Conservation (phyloP, 2,329 filamentous ascomycete species). For the Tricladium varicosporioides region DNA sequence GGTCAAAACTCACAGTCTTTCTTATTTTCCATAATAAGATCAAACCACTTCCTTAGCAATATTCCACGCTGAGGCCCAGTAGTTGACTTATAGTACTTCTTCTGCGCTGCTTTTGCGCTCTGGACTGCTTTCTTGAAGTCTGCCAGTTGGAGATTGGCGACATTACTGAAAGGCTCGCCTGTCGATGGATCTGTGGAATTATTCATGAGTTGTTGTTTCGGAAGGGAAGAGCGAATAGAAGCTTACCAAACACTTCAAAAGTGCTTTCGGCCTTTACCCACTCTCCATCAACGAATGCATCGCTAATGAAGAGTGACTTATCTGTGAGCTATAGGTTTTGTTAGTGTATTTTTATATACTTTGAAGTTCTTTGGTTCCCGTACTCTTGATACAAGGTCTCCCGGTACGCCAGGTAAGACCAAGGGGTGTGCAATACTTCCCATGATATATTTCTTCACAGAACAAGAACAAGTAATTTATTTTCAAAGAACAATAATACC, state of each 20-base stretch:
- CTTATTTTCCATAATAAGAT: conserved; percentile 53
- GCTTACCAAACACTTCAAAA: conserved; percentile 71
- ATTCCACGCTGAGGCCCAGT: conserved; percentile 70
- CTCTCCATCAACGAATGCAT: conserved; percentile 81
- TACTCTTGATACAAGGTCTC: background rate
- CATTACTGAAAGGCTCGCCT: background rate
- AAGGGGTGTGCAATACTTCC: no score
- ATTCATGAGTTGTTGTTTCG: no score
- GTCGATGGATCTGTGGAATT: background rate
- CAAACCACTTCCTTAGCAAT: conserved; percentile 74
- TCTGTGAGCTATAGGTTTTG: conserved; percentile 1
- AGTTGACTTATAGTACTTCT: conserved; percentile 59
- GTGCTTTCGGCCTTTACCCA: conserved; percentile 84
- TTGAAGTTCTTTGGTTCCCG: background rate
- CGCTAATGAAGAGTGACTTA: conserved; percentile 63
- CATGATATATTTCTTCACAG: no score
- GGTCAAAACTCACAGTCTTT: conserved; percentile 29
- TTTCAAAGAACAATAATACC: no score
- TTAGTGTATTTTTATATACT: background rate
- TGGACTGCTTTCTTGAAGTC: conserved; percentile 78
- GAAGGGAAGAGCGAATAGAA: conserved; percentile 4
- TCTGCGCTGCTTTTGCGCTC: conserved; percentile 71
- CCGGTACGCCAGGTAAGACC: background rate
- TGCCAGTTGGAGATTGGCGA: conserved; percentile 36
- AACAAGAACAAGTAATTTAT: no score